These are phyloP conservation scores for Lactarius sanguifluus DNA, from an alignment of 768 basidiomycete genomes.

Conservation along the genomic window DNA sequence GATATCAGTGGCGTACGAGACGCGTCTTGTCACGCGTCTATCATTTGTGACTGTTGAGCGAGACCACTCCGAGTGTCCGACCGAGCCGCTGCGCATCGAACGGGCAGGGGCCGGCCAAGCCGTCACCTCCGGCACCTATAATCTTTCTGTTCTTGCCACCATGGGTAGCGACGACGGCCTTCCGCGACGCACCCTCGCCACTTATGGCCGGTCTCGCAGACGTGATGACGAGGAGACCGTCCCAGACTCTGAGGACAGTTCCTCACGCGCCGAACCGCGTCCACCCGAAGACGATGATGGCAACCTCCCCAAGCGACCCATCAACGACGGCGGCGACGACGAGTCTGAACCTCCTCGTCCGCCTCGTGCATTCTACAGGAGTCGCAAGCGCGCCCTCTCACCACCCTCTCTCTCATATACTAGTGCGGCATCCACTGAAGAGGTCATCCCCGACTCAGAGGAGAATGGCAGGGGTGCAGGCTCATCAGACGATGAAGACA, in stretches of 20 bases:
- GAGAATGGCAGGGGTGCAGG: slow-evolving; percentile 12
- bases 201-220: slow-evolving; percentile 19
- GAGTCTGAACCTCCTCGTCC: slow-evolving; percentile 14
- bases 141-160: slow-evolving; percentile 15
- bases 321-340: slow-evolving; percentile 1
- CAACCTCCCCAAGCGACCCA: slow-evolving; percentile 8
- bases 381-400: slow-evolving; percentile 3
- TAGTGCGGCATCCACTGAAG: slow-evolving; percentile 15
- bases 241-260: slow-evolving; percentile 28
- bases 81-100: slow-evolving; percentile 1
- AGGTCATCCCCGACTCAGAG: slow-evolving; percentile 26
- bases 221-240: slow-evolving; percentile 25
- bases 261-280: slow-evolving; percentile 9
- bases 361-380: slow-evolving; percentile 22
- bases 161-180: slow-evolving; percentile 32
- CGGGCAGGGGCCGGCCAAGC: slow-evolving; percentile 16
- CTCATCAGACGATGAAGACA: slow-evolving; percentile 18
- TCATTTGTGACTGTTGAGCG: slow-evolving; percentile 27
- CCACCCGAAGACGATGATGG: slow-evolving; percentile 6
- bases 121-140: background rate
- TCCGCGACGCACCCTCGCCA: slow-evolving; percentile 36
- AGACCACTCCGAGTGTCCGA: slow-evolving; percentile 3
- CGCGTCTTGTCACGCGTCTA: slow-evolving; percentile 28
- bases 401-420: slow-evolving; percentile 16
- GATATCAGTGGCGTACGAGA: background rate